Base-by-base conservation (phyloP, 169 alveolate genomes). In the Perkinsus chesapeaki region DNA sequence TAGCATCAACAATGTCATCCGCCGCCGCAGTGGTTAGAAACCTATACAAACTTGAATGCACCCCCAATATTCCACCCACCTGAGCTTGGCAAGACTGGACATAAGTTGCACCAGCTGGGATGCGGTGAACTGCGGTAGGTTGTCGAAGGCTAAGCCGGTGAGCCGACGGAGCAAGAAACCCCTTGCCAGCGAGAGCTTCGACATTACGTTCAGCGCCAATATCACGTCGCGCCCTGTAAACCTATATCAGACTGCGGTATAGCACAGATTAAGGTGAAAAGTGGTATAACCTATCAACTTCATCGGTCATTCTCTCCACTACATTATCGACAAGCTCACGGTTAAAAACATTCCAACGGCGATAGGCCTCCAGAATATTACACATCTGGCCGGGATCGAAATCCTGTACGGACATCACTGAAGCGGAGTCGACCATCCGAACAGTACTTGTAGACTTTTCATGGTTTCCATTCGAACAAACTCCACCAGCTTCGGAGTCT, bases 111-210 rank as follows among this genome's bases (percentile, higher is more conserved):
- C 96, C 91, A 94, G 93, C 93, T 94, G 96, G 34, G 91, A 92
- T 34, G 95, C 94, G 34, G 90, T 39, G 91, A 95, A 95, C 37
- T 73, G 82, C 43, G 73, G 94, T 93, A 95, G 48, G 91, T 95
- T 95, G 73, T 95, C 96, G 92, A 95, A 94, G n/a, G 95, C 96
- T 39, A 95, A 39, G 34, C 92, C 39, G 43, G 95, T 91, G 73
- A 95, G 92, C 39, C 95, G 96, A 39, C 96, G 93, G 91, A 95
- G 95, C 91, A 95, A 92, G 60, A 95, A 93, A 19, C 96, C 96
- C 93, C 31, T 60, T 9, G 72, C 37, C n/a, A 39, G 39, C 9
- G 60, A 12, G 20, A 39, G 20, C 73, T 91, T 39, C 39, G 39
- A 31, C 34, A 72, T 10, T 39, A 60, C 92, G 36, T 39, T 34